Base-by-base conservation (phyloP, 2,329 filamentous ascomycete genomes). In the Talaromyces amestolkiae region DNA sequence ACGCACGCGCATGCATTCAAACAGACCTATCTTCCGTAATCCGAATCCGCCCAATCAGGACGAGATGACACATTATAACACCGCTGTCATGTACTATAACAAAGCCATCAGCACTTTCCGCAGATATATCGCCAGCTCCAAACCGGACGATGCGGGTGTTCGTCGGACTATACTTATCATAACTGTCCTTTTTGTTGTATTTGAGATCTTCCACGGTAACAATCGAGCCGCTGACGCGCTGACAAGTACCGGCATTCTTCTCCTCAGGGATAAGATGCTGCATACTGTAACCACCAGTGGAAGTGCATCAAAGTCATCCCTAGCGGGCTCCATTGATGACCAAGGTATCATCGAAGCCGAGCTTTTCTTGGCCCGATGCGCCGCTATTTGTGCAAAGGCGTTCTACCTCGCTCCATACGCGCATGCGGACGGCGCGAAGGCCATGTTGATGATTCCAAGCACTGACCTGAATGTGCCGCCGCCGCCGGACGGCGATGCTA, bases 391-490 rank as follows among this genome's bases (percentile, higher is more conserved):
- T 37, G 39, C 56, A 59, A 59, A 59, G 33, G 56, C 56, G n/a
- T 59, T 35, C 24, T 41, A 59, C 56, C 35, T 59, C 19, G 33
- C 56, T n/a, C 56, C 56, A 3, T 59, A 41, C 5, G 56, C 56
- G 39, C 56, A 59, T 59, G 56, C 56, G 13, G 56, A 59, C 37
- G 56, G 56, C 33, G 19, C 35, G 7, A 59, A 59, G 56, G 56
- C 56, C 3, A 59, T 59, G 56, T 19, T 59, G 56, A 59, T 27
- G 56, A 59, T 59, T 27, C 37, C 56, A 31, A 59, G 56, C 56
- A 41, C 56, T 27, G 35, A 19, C 13, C 56, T 59, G 27, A 59
- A 59, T 41, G 56, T 59, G 0, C 35, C 56, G 37, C 37, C 37
- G 19, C 56, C 56, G 19, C 56, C 56, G 33, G 19, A 43, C 24